Base-by-base conservation (phyloP, 495 filamentous ascomycete species). In the Sordaria brevicollis region DNA sequence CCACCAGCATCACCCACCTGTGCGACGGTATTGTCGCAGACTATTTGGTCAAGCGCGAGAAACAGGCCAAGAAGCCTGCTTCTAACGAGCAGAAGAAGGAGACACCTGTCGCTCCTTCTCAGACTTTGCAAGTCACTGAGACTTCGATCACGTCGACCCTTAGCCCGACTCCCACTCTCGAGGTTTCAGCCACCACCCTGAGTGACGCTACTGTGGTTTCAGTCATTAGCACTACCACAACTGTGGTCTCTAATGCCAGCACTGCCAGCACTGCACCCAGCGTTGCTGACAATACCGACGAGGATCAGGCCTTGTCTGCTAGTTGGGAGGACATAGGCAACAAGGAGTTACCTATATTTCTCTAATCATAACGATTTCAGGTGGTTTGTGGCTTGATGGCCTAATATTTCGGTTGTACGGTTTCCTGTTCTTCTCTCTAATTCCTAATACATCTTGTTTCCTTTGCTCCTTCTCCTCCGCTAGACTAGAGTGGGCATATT, bases 1-100 rank as follows among this genome's bases (percentile, higher is more conserved):
- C 78, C 11, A 73, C 73, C 25, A 80, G 81, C 38, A 79, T 85
- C 67, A 10, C 49, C 15, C 70, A 76, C 19, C 67, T 83, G 70
- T 73, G 69, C 39, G 21, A 34, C 3, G 74, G 75, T 2, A 68
- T 75, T 19, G 76, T 67, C 13, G 8, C 11, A 15, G 49, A 62
- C 6, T 6, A 29, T 31, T 3, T 62, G 25, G 49, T 15, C 49
- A 29, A 21, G 21, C 49, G 49, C 25, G 25, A 6, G 25, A 2
- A 17, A n/a, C n/a, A n/a, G n/a, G 49, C 25, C 49, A 62, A 17
- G 49, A 31, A 31, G 25, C 33, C 25, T 68, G 67, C 25, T 25
- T 5, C n/a, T 62, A 31, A 21, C 8, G 67, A 68, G 15, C n/a
- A 31, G 11, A 54, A 36, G 35, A 19, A 37, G 33, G 68, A 65